A percentile compares a stretch with the other conserved stretches of the same genome.
phyloP scores from a whole-genome alignment of 306 rosid genomes.

The Begonia masoniana region DNA sequence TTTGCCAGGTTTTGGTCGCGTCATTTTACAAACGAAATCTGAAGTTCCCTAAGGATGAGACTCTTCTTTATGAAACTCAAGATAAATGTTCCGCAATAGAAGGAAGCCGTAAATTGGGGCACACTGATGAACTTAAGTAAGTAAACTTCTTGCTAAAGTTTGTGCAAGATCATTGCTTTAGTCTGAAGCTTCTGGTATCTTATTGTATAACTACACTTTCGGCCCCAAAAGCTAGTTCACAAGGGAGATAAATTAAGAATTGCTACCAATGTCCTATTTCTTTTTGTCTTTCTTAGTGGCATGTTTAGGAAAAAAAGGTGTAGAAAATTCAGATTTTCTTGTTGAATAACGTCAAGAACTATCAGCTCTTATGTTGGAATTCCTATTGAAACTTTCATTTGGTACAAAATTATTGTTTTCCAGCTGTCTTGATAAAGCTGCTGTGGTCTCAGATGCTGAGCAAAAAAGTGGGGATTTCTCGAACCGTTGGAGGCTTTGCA shows the following conservation, averaged over 20 bases:
- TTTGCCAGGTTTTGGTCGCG: conserved; percentile 9
- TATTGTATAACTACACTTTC: no score
- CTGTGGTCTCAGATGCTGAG: conserved; percentile 23
- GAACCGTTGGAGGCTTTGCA: conserved; percentile 57
- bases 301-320: no score
- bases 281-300: background rate
- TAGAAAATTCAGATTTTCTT: no score
- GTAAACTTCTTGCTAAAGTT: no score
- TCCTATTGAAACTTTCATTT: no score
- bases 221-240: no score
- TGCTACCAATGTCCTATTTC: background rate
- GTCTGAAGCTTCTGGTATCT: no score
- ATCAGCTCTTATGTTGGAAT: no score
- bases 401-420: conserved; percentile 2
- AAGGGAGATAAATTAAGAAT: no score
- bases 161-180: no score
- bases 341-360: no score
- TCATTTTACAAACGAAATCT: conserved; percentile 3
- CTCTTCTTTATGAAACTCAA: conserved; percentile 5
- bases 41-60: background rate
- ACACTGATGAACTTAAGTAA: conserved; percentile 7
- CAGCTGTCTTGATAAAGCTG: conserved; percentile 67
- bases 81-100: background rate
- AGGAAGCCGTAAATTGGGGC: conserved; percentile 13
- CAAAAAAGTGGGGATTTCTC: conserved; percentile 8